Base-by-base conservation (phyloP, 2,329 filamentous ascomycete species). In the Aspergillus texensis region DNA sequence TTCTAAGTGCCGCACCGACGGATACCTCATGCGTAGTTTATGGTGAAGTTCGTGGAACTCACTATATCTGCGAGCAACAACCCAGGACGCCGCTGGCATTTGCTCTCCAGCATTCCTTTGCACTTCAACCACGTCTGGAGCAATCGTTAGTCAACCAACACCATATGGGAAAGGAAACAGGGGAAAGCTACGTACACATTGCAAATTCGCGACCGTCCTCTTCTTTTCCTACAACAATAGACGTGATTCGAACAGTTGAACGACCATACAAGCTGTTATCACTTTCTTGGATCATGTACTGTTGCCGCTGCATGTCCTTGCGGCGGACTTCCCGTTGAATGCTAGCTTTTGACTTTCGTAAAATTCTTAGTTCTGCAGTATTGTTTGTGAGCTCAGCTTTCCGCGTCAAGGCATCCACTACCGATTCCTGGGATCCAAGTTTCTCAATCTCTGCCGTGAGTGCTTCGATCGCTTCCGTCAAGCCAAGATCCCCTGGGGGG, bases 361-460 rank as follows among this genome's bases (percentile, higher is more conserved):
- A 78, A 65, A 99, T 98, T 39, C 95, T 87, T 58, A 99, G 78
- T 77, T 99, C 95, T 1, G 94, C 93, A 16, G 91, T 93, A 74
- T 99, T 99, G 76, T 99, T 99, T 1, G 95, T 99, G 58, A 99
- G 82, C 76, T 99, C 95, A 0, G 96, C 95, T 79, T 99, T 99
- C 62, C 91, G 88, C 3, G 92, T 95, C 62, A 99, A 81, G 1
- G 94, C 96, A 71, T 97, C 92, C 21, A 99, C 88, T 21, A 99
- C 92, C 1, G 91, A 90, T 70, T 97, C 93, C 78, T 99, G 95
- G 3, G 93, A 89, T 11, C 87, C 85, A 21, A 99, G 84, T 68
- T 93, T 92, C 71, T 97, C 93, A 66, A 99, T 97, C 67, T 98
- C 94, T 57, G 90, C 89, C 0, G 91, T 93, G n/a, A 99, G 84